Conservation (phyloP, 345 rosid species). For the Capsella bursapastoris region DNA sequence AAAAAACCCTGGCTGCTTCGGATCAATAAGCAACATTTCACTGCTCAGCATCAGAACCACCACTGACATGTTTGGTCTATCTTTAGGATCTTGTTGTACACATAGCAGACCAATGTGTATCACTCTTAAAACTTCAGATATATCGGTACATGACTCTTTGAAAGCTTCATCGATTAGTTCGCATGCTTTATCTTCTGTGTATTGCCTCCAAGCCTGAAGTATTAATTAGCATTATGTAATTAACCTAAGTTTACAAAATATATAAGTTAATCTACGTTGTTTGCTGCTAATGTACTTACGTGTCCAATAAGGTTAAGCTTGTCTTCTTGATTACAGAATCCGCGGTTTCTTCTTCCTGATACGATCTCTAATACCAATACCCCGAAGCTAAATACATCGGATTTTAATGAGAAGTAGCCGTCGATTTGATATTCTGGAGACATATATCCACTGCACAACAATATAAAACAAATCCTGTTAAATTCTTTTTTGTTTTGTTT, state of each 20-base stretch:
- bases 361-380: slow-evolving; percentile 45
- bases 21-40: slow-evolving; percentile 47
- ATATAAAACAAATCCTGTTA: not conserved
- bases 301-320: slow-evolving; percentile 78
- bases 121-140: slow-evolving; percentile 44
- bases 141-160: slow-evolving; percentile 24
- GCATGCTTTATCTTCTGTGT: slow-evolving; percentile 44
- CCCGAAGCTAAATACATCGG: slow-evolving; percentile 47
- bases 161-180: slow-evolving; percentile 38
- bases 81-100: slow-evolving; percentile 46
- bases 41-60: slow-evolving; percentile 44
- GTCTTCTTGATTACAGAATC: slow-evolving; percentile 40
- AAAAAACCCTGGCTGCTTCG: slow-evolving; percentile 42
- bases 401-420: slow-evolving; percentile 44
- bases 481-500: too few species aligned
- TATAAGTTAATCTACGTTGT: not conserved
- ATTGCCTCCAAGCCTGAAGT: slow-evolving; percentile 45
- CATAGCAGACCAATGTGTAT: slow-evolving; percentile 46
- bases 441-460: slow-evolving; percentile 44
- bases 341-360: slow-evolving; percentile 45
- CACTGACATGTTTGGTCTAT: slow-evolving; percentile 44
- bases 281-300: slow-evolving; percentile 50
- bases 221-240: not conserved
- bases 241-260: not conserved
- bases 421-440: slow-evolving; percentile 46